Base-by-base conservation (phyloP, 257 asterid species). In the Lavandula angustifolia region DNA sequence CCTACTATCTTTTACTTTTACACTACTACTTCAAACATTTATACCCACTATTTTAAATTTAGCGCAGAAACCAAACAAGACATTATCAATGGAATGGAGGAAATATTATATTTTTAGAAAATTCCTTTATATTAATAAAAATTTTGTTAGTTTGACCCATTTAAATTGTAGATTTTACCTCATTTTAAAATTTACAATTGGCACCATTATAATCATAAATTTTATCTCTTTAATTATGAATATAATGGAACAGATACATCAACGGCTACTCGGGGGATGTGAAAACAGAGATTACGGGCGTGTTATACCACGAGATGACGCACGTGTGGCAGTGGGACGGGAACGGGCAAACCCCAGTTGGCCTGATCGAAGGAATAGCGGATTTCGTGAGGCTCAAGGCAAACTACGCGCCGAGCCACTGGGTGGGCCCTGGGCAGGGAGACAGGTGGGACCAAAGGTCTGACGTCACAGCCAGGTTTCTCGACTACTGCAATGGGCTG, bases 281-380 rank as follows among this genome's bases (percentile, higher is more conserved):
- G 12, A 87, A 62, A 17, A 72, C n/a, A 1, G 86, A 76, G 69
- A 47, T 87, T 52, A 78, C 87, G 0, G 94, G 94, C 0, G 79
- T 87, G 6, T 2, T 87, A 4, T 81, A 76, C 68, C 96, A 85
- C 12, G 94, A 87, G 67, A 67, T 64, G 83, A 68, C 86, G 0
- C 96, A 87, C 17, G 17, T 87, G 1, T 85, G 87, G 88, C 95
- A 85, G 33, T 83, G 94, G 87, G 64, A 74, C 1, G 92, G 95
- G 6, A 79, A 76, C 4, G 83, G 88, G 6, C 74, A 62, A 7
- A 75, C 85, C 0, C 86, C 85, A 0, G 76, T 73, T 0, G 82
- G 86, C 3, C 48, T 87, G 37, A 76, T 75, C 0, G 81, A 79
- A 67, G 81, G 91, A 17, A 57, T 87, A 0, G 92, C 92, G 1